phyloP scores from a whole-genome alignment of 108 stramenopile species.

The Phaeodactylum tricornutum region DNA sequence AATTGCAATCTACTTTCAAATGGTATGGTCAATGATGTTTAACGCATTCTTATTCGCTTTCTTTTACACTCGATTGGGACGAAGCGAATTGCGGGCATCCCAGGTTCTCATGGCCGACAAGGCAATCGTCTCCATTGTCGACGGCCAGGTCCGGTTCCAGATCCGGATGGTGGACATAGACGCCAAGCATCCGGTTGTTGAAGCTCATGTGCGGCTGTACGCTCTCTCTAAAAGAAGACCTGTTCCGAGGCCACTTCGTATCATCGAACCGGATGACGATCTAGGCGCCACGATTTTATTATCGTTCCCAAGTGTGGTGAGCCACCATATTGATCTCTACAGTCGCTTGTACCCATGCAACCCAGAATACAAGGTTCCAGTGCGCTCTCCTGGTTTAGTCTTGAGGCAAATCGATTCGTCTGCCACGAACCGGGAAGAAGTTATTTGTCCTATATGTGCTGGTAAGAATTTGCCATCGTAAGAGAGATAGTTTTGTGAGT shows the following conservation, averaged over 20 bases:
- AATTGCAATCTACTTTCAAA: constrained; percentile 58
- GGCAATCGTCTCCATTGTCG: constrained; percentile 41
- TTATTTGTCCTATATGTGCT: constrained; percentile 57
- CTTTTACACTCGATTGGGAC: constrained; percentile 46
- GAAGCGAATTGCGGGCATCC: constrained; percentile 39
- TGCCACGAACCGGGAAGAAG: constrained; percentile 34
- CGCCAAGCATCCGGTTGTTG: constrained; percentile 57
- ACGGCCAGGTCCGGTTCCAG: constrained; percentile 14
- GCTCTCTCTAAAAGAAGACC: constrained; percentile 33
- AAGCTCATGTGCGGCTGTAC: constrained; percentile 82
- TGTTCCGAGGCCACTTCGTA: constrained; percentile 34
- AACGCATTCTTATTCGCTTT: constrained; percentile 63
- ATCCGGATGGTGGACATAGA: constrained; percentile 64
- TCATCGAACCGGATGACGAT: constrained; percentile 58
- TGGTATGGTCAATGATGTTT: constrained; percentile 61
- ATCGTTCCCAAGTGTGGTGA: constrained; percentile 34
- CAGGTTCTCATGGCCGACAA: constrained; percentile 71
- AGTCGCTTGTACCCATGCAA: constrained; percentile 20
- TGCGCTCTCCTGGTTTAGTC: constrained; percentile 21
- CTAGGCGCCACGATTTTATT: constrained; percentile 39
- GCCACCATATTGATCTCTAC: constrained; percentile 56
- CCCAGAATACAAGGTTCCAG: constrained; percentile 7
- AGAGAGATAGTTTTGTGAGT: constrained; percentile 39
- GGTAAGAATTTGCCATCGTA: too few relatives aligned
- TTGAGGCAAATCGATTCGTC: constrained; percentile 37